Evolutionary conservation across 148 eudicot species (phyloP).

Genomic region (Chenopodium suecicum): DNA sequence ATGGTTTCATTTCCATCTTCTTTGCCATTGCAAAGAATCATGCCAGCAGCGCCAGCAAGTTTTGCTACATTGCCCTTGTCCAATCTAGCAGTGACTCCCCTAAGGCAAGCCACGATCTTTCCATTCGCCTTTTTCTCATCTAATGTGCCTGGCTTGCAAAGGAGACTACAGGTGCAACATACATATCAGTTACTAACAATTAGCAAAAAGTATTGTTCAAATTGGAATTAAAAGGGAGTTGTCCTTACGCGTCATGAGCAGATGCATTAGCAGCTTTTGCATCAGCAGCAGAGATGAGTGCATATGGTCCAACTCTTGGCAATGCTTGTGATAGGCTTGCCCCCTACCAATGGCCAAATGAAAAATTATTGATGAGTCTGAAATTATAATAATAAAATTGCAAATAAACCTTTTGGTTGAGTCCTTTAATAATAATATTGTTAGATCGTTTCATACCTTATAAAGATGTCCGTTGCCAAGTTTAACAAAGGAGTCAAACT

Average conservation of each 20-base stretch:
- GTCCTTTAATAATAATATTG: not conserved
- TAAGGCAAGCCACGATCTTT: conserved; percentile 54
- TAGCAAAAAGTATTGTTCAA: not conserved
- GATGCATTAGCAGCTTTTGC: conserved; percentile 43
- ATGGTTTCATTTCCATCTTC: conserved; percentile 30
- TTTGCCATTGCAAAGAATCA: conserved; percentile 52
- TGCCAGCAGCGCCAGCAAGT: conserved; percentile 57
- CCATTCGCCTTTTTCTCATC: conserved; percentile 52
- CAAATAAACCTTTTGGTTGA: not conserved
- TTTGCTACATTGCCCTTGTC: conserved; percentile 28
- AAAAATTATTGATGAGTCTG: too few species aligned
- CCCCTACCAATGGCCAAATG: conserved; percentile 33
- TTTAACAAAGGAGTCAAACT: conserved; percentile 29
- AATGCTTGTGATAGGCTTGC: conserved; percentile 34
- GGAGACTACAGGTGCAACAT: conserved; percentile 17
- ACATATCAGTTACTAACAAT: not conserved
- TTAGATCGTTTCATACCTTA: conserved; percentile 25
- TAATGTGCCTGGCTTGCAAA: conserved; percentile 37
- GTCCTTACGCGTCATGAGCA: conserved; percentile 32
- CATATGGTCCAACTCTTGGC: conserved; percentile 30
- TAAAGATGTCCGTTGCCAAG: conserved; percentile 32
- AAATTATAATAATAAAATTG: not conserved
- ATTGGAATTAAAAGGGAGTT: not conserved
- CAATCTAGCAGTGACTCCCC: conserved; percentile 31
- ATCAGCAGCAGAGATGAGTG: conserved; percentile 37